Base-by-base conservation (phyloP, 352 stramenopile species). In the Peronospora tabacina region DNA sequence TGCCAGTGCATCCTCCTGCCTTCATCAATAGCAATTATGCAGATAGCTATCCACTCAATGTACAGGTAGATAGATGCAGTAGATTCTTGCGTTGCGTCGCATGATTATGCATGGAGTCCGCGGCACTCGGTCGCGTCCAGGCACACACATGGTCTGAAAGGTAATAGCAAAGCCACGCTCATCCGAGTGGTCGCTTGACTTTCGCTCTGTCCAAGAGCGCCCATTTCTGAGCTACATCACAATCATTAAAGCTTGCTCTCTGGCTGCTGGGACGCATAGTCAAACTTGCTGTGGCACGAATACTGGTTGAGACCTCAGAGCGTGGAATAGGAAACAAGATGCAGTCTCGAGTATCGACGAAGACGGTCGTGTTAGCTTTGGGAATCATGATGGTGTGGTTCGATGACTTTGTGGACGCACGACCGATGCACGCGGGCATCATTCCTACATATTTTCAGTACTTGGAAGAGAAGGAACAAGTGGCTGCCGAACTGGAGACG, bases 361-460 rank as follows among this genome's bases (percentile, higher is more conserved):
- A 42, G 17, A 37, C 49, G 15, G 41, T 72, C 24, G 35, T 50
- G 5, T 34, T 72, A 20, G 55, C 49, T 10, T 17, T 65, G 36
- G 44, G 39, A n/a, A 30, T 60, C n/a, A 46, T 57, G 34, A 36
- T 48, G 6, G 29, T 44, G 34, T 16, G 51, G 44, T 11, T 63
- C 39, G 7, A 58, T 37, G 42, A 75, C 15, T 39, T 58, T 6
- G 36, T 48, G 4, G 19, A 58, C 2, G 62, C 64, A 6, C 61
- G 63, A 28, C 70, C 64, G 19, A 75, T 82, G 67, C 70, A 78
- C 50, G 68, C 61, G 2, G 59, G 42, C 11, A 72, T 82, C 20
- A 59, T 74, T 17, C 40, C 73, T 35, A 75, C 78, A 39, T 78
- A 78, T 45, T 41, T 70, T 28, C 70, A 68, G 1, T 87, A 85